Evolutionary conservation across 2,329 filamentous ascomycete species (phyloP).

Genomic region (Emergomyces pasteurianus): DNA sequence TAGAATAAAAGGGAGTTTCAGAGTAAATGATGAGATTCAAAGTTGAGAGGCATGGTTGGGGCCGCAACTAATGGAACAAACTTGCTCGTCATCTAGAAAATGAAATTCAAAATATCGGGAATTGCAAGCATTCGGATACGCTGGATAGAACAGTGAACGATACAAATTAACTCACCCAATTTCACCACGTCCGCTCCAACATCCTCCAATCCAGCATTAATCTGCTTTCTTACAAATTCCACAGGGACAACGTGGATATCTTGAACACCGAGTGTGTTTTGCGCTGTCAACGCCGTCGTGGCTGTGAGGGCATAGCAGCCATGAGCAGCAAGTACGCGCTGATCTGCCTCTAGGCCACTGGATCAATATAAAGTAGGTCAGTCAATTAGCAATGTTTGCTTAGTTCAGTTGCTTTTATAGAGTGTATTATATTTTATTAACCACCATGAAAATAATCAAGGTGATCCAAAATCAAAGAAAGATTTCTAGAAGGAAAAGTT

Average conservation of each 20-base stretch:
- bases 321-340: slow-evolving; percentile 87
- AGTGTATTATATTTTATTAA: neutral
- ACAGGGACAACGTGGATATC: slow-evolving; percentile 70
- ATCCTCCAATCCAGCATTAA: slow-evolving; percentile 73
- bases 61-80: neutral
- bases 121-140: neutral
- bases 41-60: neutral
- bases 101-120: neutral
- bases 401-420: neutral
- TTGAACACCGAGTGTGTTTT: slow-evolving; percentile 77
- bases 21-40: neutral
- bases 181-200: slow-evolving; percentile 84
- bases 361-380: neutral
- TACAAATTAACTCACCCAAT: slow-evolving; percentile 52
- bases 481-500: slow-evolving; percentile 7
- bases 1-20: neutral
- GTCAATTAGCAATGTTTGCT: neutral
- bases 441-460: neutral
- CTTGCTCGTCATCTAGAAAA: neutral
- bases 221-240: slow-evolving; percentile 69
- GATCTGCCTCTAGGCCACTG: slow-evolving; percentile 88
- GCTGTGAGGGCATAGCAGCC: slow-evolving; percentile 93
- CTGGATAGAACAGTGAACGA: too few species aligned
- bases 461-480: neutral
- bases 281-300: slow-evolving; percentile 88